phyloP scores from a whole-genome alignment of 768 basidiomycete genomes.

The Hortiboletus flavorubellus region DNA sequence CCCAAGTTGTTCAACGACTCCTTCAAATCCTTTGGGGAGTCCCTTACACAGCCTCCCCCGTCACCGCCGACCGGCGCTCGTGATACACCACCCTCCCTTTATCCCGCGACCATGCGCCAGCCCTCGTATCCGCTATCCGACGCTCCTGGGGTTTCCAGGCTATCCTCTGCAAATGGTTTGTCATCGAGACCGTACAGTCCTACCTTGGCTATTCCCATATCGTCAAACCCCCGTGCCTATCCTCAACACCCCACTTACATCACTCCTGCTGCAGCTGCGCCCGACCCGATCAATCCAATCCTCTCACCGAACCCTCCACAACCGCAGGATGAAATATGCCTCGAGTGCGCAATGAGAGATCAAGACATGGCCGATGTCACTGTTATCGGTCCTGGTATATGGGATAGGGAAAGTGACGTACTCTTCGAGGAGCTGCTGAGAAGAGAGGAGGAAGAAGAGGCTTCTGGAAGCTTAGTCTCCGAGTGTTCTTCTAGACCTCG shows the following conservation, averaged over 20 bases:
- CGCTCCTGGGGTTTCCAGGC: constrained; percentile 30
- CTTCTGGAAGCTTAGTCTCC: constrained; percentile 42
- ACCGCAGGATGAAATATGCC: constrained; percentile 78
- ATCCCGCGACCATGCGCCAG: constrained; percentile 45
- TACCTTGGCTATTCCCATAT: constrained; percentile 47
- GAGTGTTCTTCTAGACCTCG: constrained; percentile 59
- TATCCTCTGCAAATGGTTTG: constrained; percentile 52
- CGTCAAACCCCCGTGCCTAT: constrained; percentile 62
- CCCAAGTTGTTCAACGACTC: constrained; percentile 29
- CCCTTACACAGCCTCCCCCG: constrained; percentile 20
- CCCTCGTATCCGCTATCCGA: constrained; percentile 41
- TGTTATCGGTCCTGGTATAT: constrained; percentile 80
- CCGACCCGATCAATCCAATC: constrained; percentile 58
- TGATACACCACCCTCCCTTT: constrained; percentile 33
- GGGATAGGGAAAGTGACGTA: constrained; percentile 89
- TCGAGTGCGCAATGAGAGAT: constrained; percentile 98
- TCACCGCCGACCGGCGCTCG: constrained; percentile 20
- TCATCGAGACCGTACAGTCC: constrained; percentile 53
- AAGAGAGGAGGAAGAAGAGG: constrained; percentile 70
- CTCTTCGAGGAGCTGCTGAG: constrained; percentile 72
- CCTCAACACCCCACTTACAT: constrained; percentile 79
- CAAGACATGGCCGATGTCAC: constrained; percentile 96
- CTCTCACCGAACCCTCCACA: constrained; percentile 52
- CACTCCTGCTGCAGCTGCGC: constrained; percentile 47
- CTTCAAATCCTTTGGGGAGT: constrained; percentile 32